phyloP scores from a whole-genome alignment of 495 filamentous ascomycete genomes.

The Lasiosphaeria ovina region DNA sequence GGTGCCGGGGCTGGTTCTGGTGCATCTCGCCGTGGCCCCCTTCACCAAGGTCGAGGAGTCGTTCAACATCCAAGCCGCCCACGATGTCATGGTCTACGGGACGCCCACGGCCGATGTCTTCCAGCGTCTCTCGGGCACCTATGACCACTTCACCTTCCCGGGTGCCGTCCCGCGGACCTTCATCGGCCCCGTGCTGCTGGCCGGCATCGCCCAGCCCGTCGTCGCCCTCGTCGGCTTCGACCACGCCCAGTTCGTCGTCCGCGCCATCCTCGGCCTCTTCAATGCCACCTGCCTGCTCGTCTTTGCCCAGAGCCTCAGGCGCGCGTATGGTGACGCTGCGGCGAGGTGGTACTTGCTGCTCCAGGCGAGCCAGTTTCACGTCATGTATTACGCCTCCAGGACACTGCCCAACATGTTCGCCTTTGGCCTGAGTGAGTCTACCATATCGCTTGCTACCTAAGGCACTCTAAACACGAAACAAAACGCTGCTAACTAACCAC shows the following conservation, averaged over 20 bases:
- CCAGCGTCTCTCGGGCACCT: conserved; percentile 53
- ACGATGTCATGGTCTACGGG: conserved; percentile 83
- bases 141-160: conserved; percentile 90
- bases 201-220: conserved; percentile 65
- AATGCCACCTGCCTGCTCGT: conserved; percentile 67
- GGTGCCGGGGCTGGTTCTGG: conserved; percentile 64
- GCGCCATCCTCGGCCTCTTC: conserved; percentile 73
- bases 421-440: conserved; percentile 67
- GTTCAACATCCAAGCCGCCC: conserved; percentile 93
- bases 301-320: conserved; percentile 62
- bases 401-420: conserved; percentile 97
- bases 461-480: background rate
- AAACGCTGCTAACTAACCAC: background rate
- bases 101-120: conserved; percentile 58
- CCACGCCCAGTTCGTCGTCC: conserved; percentile 56
- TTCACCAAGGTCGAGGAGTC: conserved; percentile 99
- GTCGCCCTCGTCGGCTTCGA: conserved; percentile 46
- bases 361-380: conserved; percentile 85
- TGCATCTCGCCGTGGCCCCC: conserved; percentile 76
- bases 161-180: conserved; percentile 91
- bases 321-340: conserved; percentile 65
- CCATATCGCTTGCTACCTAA: background rate
- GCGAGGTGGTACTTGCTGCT: conserved; percentile 82
- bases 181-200: conserved; percentile 71
- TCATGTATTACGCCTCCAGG: conserved; percentile 89